Base-by-base conservation (phyloP, 257 asterid genomes). In the Fraxinus cuspidata region DNA sequence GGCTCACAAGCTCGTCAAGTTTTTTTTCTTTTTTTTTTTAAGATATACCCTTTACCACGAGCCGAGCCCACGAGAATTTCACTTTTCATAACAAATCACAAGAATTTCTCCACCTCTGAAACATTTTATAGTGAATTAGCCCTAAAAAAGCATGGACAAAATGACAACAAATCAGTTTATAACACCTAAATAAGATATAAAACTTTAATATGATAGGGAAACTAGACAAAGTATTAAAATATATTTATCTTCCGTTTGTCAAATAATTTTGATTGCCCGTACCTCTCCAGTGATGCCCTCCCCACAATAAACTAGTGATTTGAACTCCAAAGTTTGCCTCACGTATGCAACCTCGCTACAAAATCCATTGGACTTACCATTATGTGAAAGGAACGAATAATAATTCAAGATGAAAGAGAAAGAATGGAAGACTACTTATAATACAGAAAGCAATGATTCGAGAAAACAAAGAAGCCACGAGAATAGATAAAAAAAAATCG, bases 291-390 rank as follows among this genome's bases (percentile, higher is more conserved):
- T 77, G 77, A 95, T 89, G 76, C 76, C 80, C 42, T 90, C 98
- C 28, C 96, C 97, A 3, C 87, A 86, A 49, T 86, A 91, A 29
- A 86, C 96, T 0, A 97, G 97, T n/a, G 79, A 49, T 82, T 78
- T 91, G 73, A 95, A 93, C 3, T 93, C 91, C 89, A 95, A 66
- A 0, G 79, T 84, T 47, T 93, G 97, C 74, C 92, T 88, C 84
- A 84, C 92, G 71, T 93, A 95, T 18, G 93, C 85, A 40, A 97
- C 94, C 97, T 21, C 94, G 97, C 98, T 93, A 73, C 73, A 76
- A 70, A 63, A 27, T 37, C 18, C 51, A 12, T 34, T 8, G 13
- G 18, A 66, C 16, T 56, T 21, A 23, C 29, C 29, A 6, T 23
- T 8, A 58, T n/a, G 66, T 8, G 28, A 58, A 58, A 15, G 8